Conservation (phyloP, 331 rosid genomes). For the Spiraea crenata region DNA sequence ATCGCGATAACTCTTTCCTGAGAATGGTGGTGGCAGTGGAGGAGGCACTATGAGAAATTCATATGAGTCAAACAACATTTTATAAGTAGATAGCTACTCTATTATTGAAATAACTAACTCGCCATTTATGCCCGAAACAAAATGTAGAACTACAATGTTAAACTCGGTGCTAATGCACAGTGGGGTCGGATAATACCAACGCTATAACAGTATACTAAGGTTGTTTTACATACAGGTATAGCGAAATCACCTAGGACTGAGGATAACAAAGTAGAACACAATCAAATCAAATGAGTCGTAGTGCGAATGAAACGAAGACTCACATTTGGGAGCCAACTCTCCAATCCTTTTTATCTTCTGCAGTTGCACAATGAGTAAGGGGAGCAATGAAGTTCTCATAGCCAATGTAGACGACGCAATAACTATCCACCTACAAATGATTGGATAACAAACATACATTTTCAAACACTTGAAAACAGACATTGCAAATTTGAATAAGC, state of each 20-base stretch:
- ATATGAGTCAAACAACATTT: conserved; percentile 42
- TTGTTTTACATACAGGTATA: not conserved
- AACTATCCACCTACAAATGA: conserved; percentile 68
- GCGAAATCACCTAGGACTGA: not conserved
- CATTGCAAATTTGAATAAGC: too few species aligned
- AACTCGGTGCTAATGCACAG: conserved; percentile 2
- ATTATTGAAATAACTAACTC: too few species aligned
- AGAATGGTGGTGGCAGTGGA: conserved; percentile 87
- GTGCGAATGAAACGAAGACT: conserved; percentile 28
- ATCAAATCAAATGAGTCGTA: not conserved
- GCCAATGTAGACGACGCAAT: conserved; percentile 67
- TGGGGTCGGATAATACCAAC: not conserved
- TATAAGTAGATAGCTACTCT: conserved; percentile 17
- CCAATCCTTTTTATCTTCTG: conserved; percentile 57
- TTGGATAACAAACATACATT: not conserved
- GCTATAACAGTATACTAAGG: not conserved
- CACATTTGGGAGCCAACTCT: conserved; percentile 59
- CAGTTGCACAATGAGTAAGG: conserved; percentile 55
- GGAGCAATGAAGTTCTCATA: conserved; percentile 58
- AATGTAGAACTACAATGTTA: not conserved
- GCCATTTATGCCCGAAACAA: not conserved
- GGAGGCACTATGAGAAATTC: conserved; percentile 86
- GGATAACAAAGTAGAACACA: not conserved
- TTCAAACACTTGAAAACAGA: not conserved
- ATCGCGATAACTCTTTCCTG: conserved; percentile 74